Base-by-base conservation (phyloP, 768 basidiomycete species). In the Tricholomella constricta region DNA sequence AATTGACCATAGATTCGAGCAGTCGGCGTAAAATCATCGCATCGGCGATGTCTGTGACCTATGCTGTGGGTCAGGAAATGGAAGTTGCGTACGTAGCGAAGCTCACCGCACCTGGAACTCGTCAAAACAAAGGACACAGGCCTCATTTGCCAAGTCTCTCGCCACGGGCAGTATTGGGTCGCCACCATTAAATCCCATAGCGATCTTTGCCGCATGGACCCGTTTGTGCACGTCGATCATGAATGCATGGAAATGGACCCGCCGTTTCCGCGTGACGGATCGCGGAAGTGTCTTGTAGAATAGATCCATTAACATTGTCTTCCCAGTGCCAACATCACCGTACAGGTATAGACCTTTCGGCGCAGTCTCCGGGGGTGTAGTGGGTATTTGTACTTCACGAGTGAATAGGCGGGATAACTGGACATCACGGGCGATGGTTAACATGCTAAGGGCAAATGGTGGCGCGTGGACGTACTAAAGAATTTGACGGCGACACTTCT, bases 141-240 rank as follows among this genome's bases (percentile, higher is more conserved):
- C 89, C 54, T 97, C 87, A 42, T 80, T 79, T 2, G 94, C 96
- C 45, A 98, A 71, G 62, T 94, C 91, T 56, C 89, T 74, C 6
- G 94, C 94, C 9, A 96, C 92, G 19, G 92, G 91, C 22, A 84
- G 74, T 63, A 97, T 90, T 25, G 91, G 87, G 66, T 98, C 94
- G 15, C 89, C 87, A 19, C 84, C 82, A 14, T 79, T 67, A 56
- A 76, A 72, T 2, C 89, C 89, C 74, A 86, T 81, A 51, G 81
- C 78, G 37, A 81, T 73, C 73, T 94, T 94, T 34, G 89, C 81
- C 1, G 85, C 84, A 60, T 98, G 94, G 3, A 95, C 68, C 15
- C 94, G 86, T 65, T 96, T 97, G 68, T 98, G 92, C 19, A 98
- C 94, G 65, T 99, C 97, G 56, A 98, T 86, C 97, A 99, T 98